Evolutionary conservation across 305 asterid species (phyloP).

Genomic region (Plantago lanceolata): DNA sequence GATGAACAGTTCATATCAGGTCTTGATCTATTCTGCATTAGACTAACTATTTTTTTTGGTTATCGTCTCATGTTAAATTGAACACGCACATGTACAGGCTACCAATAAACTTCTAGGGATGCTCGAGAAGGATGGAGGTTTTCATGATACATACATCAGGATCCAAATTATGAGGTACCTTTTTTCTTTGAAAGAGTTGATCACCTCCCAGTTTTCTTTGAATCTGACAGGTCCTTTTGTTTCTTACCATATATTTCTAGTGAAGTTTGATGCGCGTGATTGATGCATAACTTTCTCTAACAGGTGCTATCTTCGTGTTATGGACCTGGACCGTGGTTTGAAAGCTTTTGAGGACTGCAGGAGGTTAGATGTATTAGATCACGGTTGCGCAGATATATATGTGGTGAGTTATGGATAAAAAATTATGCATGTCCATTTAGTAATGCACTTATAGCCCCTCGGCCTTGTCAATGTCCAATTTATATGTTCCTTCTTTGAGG

Average conservation of each 20-base stretch:
- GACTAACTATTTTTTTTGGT: too few species aligned
- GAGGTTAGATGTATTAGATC: constrained; percentile 50
- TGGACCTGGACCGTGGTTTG: constrained; percentile 66
- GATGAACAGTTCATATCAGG: too few species aligned
- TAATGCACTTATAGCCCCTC: not conserved
- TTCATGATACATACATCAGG: constrained; percentile 65
- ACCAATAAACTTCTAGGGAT: constrained; percentile 63
- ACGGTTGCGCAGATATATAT: constrained; percentile 57
- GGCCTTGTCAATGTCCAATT: constrained; percentile 7
- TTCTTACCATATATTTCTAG: constrained; percentile 18
- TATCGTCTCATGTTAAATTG: not conserved
- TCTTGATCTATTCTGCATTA: too few species aligned
- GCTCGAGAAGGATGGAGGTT: constrained; percentile 62
- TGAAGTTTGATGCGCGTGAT: constrained; percentile 12
- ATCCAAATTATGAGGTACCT: constrained; percentile 75
- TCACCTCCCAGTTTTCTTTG: not conserved
- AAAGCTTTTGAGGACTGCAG: constrained; percentile 69
- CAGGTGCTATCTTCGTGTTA: constrained; percentile 80
- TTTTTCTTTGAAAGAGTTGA: constrained; percentile 11
- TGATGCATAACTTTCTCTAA: constrained; percentile 20
- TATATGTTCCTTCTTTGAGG: too few species aligned
- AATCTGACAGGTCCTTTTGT: not conserved
- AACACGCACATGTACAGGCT: constrained; percentile 55
- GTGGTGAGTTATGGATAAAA: constrained; percentile 43
- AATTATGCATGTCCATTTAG: too few species aligned